Evolutionary conservation across 768 basidiomycete genomes (phyloP).

Genomic region (Russula abietina): DNA sequence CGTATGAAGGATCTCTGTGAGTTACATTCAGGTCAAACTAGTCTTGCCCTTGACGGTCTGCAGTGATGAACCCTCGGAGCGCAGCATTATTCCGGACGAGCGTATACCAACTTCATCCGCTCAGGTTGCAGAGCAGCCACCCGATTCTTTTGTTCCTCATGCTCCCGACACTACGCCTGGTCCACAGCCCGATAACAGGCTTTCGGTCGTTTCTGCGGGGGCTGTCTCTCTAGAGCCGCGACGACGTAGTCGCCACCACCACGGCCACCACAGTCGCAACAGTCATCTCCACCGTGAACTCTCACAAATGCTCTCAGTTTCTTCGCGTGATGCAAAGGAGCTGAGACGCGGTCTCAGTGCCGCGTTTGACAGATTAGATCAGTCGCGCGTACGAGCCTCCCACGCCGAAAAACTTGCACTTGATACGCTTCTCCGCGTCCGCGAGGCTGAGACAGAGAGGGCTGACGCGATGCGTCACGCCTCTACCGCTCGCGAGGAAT

Average conservation of each 20-base stretch:
- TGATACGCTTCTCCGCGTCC: constrained; percentile 40
- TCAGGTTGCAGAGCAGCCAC: neutral
- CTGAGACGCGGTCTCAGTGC: constrained; percentile 28
- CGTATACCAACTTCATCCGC: neutral
- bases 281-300: constrained; percentile 22
- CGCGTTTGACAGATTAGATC: constrained; percentile 34
- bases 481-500: constrained; percentile 37
- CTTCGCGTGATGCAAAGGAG: constrained; percentile 27
- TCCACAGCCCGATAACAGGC: constrained; percentile 13
- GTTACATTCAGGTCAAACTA: constrained; percentile 4
- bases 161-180: neutral
- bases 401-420: constrained; percentile 44
- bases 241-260: constrained; percentile 20
- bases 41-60: constrained; percentile 12
- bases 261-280: constrained; percentile 12
- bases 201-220: constrained; percentile 16
- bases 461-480: constrained; percentile 37
- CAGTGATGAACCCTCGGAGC: neutral
- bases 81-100: neutral
- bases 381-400: constrained; percentile 39
- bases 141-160: neutral
- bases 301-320: constrained; percentile 22
- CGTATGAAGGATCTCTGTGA: constrained; percentile 13
- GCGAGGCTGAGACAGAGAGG: constrained; percentile 37
- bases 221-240: constrained; percentile 21